Evolutionary conservation across 768 basidiomycete species (phyloP).

Genomic region (Lactarius sp.): DNA sequence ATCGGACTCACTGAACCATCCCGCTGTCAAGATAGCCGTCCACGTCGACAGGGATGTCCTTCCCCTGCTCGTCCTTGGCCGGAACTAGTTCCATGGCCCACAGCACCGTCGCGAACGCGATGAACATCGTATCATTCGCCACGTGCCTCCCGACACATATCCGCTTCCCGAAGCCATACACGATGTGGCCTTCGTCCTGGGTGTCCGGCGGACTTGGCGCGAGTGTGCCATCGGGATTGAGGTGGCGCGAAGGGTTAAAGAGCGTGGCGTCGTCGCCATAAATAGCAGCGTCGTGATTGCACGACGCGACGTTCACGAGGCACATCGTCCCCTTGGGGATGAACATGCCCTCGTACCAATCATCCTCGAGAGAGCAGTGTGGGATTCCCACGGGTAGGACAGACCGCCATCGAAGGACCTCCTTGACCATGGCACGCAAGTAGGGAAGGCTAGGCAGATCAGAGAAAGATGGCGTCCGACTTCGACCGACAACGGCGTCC

Average conservation of each 20-base stretch:
- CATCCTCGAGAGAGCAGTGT: conserved; percentile 28
- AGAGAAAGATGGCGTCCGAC: conserved; percentile 22
- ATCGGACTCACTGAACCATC: conserved; percentile 23
- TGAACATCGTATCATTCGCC: conserved; percentile 35
- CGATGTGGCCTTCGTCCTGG: conserved; percentile 32
- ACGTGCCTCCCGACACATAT: conserved; percentile 35
- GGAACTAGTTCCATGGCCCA: conserved; percentile 28
- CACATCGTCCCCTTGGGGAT: conserved; percentile 38
- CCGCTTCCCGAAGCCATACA: conserved; percentile 32
- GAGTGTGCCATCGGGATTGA: conserved; percentile 29
- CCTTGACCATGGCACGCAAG: conserved; percentile 26
- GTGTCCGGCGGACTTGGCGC: conserved; percentile 28
- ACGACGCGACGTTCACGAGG: conserved; percentile 31
- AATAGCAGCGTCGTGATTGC: conserved; percentile 29
- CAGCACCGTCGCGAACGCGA: conserved; percentile 33
- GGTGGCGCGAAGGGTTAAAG: conserved; percentile 30
- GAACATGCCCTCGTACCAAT: conserved; percentile 30
- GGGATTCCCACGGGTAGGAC: conserved; percentile 23
- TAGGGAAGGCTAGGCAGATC: conserved; percentile 26
- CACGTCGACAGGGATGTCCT: conserved; percentile 18
- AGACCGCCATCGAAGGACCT: conserved; percentile 26
- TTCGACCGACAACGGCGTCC: conserved; percentile 26
- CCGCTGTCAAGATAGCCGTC: conserved; percentile 21
- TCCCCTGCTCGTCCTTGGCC: conserved; percentile 17
- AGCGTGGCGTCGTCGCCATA: conserved; percentile 29